A percentile compares a stretch with the other conserved stretches of the same genome.
Evolutionary conservation across 345 rosid genomes (phyloP).

Genomic region (Murraya koenigii): DNA sequence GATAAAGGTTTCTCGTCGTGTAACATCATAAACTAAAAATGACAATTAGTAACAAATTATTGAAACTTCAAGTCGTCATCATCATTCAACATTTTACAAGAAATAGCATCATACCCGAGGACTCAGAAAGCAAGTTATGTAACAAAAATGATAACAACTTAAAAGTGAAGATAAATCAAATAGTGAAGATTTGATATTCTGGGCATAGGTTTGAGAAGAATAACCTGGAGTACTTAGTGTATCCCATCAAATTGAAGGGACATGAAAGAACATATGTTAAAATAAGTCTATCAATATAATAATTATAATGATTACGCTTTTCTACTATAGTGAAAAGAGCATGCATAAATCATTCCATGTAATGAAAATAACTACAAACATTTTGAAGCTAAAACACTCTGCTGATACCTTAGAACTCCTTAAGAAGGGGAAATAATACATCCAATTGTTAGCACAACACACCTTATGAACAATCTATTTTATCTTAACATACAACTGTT

Average conservation of each 20-base stretch:
- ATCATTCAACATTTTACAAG: not conserved
- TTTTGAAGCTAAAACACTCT: not conserved
- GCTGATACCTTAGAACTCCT: not conserved
- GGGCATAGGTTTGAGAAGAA: not conserved
- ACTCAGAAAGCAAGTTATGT: not conserved
- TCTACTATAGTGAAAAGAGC: not conserved
- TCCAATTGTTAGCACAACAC: not conserved
- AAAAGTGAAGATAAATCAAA: not conserved
- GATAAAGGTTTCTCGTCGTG: constrained; percentile 72
- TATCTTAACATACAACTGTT: not conserved
- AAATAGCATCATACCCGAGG: not conserved
- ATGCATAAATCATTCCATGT: not conserved
- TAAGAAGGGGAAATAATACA: not conserved
- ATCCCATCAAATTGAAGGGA: not conserved
- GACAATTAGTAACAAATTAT: constrained; percentile 1
- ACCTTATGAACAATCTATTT: not conserved
- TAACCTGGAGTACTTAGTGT: not conserved
- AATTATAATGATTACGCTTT: not conserved
- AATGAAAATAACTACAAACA: no score
- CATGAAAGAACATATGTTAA: not conserved
- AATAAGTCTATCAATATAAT: not conserved
- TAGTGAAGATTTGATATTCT: not conserved
- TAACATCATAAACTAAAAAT: constrained; percentile 78
- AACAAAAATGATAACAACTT: not conserved
- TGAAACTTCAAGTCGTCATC: constrained; percentile 1